A percentile compares a stretch with the other conserved stretches of the same genome.
These are phyloP conservation scores for Polyporus arcularius DNA, from an alignment of 768 basidiomycete species.

Conservation along the genomic window DNA sequence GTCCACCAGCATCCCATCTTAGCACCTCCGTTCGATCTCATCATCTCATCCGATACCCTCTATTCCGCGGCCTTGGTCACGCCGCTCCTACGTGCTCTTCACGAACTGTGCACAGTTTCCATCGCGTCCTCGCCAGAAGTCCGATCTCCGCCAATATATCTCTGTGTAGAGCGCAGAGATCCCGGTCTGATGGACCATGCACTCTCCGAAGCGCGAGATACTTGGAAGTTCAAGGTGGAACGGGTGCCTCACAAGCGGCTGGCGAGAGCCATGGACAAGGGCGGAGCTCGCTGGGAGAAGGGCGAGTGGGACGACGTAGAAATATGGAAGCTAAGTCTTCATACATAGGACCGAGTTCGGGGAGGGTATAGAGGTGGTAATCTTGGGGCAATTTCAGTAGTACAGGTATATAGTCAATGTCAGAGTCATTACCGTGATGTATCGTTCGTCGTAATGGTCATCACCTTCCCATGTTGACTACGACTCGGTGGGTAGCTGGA, in stretches of 20 bases:
- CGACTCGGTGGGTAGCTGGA: not conserved
- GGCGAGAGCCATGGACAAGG: conserved; percentile 58
- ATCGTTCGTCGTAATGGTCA: not conserved
- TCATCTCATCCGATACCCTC: conserved; percentile 83
- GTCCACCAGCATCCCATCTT: conserved; percentile 27
- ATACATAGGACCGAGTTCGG: not conserved
- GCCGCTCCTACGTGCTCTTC: conserved; percentile 72
- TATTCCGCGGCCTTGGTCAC: conserved; percentile 61
- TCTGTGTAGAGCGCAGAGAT: conserved; percentile 80
- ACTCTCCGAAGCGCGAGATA: conserved; percentile 52
- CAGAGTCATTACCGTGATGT: not conserved
- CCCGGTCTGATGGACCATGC: conserved; percentile 60
- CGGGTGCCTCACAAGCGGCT: conserved; percentile 63
- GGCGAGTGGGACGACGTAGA: conserved; percentile 83
- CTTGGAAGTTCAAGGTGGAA: conserved; percentile 59
- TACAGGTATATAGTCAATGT: not conserved
- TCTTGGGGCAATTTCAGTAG: not conserved
- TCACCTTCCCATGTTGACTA: not conserved
- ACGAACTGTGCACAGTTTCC: conserved; percentile 48
- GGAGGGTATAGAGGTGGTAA: not conserved
- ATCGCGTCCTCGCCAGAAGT: conserved; percentile 1
- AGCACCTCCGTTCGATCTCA: conserved; percentile 68
- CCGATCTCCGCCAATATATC: conserved; percentile 51
- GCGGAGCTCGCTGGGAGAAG: conserved; percentile 57
- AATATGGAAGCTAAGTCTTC: conserved; percentile 58